These are phyloP conservation scores for Scenedesmus sp. DNA, from an alignment of 163 green algal genomes.

Conservation along the genomic window DNA sequence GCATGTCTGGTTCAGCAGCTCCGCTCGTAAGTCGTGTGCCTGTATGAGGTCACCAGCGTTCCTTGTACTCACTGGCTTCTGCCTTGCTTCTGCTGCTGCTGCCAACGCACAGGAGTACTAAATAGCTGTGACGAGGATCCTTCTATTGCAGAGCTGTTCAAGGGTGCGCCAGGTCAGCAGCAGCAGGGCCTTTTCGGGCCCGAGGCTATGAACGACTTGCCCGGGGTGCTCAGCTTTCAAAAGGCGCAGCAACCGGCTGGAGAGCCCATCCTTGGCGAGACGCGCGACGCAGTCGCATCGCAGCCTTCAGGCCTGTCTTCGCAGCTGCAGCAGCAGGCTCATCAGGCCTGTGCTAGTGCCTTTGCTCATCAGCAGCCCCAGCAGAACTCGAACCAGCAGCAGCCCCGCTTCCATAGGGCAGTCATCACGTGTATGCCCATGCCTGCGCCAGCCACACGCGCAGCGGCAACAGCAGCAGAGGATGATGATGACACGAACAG, in stretches of 20 bases:
- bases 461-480: neutral
- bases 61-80: neutral
- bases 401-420: slow-evolving; percentile 10
- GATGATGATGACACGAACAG: slow-evolving; percentile 41
- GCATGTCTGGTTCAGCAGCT: neutral
- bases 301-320: neutral
- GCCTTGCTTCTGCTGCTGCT: neutral
- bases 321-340: slow-evolving; percentile 4
- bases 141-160: neutral
- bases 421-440: slow-evolving; percentile 43
- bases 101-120: neutral
- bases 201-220: slow-evolving; percentile 30
- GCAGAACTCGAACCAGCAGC: neutral
- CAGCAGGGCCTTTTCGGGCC: slow-evolving; percentile 1
- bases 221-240: neutral
- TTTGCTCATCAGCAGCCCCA: neutral
- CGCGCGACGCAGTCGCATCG: neutral
- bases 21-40: neutral
- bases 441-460: neutral
- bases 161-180: neutral
- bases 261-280: neutral
- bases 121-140: neutral
- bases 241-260: neutral
- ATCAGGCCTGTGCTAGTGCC: neutral
- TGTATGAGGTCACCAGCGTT: slow-evolving; percentile 14